Percentiles rank a stretch among this genome's conserved stretches.
Evolutionary conservation across 1,139 yeast genomes (phyloP).

Genomic region (Scheffersomyces cryptocercus): DNA sequence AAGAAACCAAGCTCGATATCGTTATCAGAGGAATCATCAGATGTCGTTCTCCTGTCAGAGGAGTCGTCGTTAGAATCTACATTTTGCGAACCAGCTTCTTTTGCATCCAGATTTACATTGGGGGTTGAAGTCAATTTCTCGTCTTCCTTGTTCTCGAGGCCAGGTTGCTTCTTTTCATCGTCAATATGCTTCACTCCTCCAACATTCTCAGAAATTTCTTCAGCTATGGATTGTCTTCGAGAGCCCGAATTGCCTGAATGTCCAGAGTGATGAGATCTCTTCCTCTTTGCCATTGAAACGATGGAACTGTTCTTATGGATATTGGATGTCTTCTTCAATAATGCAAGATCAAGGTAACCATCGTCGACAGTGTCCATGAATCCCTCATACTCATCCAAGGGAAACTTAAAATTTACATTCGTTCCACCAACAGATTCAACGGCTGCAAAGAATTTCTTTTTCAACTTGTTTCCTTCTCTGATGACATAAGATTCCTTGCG

Average conservation of each 20-base stretch:
- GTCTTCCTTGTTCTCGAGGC: constrained; percentile 4
- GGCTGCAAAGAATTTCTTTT: constrained; percentile 27
- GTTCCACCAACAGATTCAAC: constrained; percentile 14
- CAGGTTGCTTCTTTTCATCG: background rate
- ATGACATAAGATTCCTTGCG: constrained; percentile 58
- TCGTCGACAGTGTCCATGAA: constrained; percentile 56
- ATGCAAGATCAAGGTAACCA: constrained; percentile 59
- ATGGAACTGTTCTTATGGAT: constrained; percentile 22
- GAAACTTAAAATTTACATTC: constrained; percentile 30
- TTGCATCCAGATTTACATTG: constrained; percentile 6
- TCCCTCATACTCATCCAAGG: constrained; percentile 48
- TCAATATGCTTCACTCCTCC: constrained; percentile 4
- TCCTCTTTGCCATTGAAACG: constrained; percentile 9
- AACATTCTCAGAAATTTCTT: background rate
- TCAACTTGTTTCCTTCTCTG: constrained; percentile 38
- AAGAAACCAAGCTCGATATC: constrained; percentile 31
- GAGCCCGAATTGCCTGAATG: constrained; percentile 2
- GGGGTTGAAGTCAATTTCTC: constrained; percentile 1
- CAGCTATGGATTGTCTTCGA: constrained; percentile 1
- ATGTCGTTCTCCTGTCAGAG: constrained; percentile 17
- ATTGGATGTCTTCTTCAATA: constrained; percentile 47
- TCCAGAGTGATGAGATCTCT: constrained; percentile 12
- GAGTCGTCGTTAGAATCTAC: constrained; percentile 22
- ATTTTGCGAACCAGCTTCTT: constrained; percentile 7
- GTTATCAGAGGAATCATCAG: constrained; percentile 26